A percentile compares a stretch with the other conserved stretches of the same genome.
These are phyloP conservation scores for Limonomyces culmigenus DNA, from an alignment of 1,284 basidiomycete species.

Conservation along the genomic window DNA sequence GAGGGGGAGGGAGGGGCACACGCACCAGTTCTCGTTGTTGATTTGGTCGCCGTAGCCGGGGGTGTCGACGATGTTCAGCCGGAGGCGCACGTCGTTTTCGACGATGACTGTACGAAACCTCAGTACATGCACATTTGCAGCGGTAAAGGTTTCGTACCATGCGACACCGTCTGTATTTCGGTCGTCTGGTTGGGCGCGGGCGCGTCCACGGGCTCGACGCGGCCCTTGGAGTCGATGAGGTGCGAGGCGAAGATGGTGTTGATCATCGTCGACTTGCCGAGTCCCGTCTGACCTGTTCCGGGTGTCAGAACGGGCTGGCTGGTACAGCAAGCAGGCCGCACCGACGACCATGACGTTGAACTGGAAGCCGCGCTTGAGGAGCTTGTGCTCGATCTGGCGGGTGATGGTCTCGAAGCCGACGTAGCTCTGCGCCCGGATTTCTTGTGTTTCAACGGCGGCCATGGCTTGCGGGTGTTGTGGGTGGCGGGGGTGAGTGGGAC, in stretches of 20 bases:
- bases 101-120: slow-evolving; percentile 95
- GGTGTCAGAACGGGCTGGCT: too few species aligned
- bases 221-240: slow-evolving; percentile 73
- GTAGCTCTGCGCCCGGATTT: slow-evolving; percentile 77
- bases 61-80: slow-evolving; percentile 95
- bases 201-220: slow-evolving; percentile 77
- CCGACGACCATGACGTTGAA: slow-evolving; percentile 93
- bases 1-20: slow-evolving; percentile 8
- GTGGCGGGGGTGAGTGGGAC: slow-evolving; percentile 2
- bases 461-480: slow-evolving; percentile 13
- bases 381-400: slow-evolving; percentile 96
- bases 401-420: slow-evolving; percentile 95
- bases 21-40: slow-evolving; percentile 95
- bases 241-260: slow-evolving; percentile 95
- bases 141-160: too few species aligned
- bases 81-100: slow-evolving; percentile 96
- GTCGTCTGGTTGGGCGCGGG: slow-evolving; percentile 89
- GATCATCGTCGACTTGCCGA: slow-evolving; percentile 93
- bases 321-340: slow-evolving; percentile 20
- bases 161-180: too few species aligned
- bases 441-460: slow-evolving; percentile 34
- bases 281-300: slow-evolving; percentile 88
- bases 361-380: slow-evolving; percentile 96
- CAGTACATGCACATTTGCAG: too few species aligned
- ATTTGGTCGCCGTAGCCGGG: slow-evolving; percentile 99